Percentiles rank a stretch among this genome's conserved stretches.
Conservation (phyloP, 805 yeast species). For the Maudiozyma turicensis region DNA sequence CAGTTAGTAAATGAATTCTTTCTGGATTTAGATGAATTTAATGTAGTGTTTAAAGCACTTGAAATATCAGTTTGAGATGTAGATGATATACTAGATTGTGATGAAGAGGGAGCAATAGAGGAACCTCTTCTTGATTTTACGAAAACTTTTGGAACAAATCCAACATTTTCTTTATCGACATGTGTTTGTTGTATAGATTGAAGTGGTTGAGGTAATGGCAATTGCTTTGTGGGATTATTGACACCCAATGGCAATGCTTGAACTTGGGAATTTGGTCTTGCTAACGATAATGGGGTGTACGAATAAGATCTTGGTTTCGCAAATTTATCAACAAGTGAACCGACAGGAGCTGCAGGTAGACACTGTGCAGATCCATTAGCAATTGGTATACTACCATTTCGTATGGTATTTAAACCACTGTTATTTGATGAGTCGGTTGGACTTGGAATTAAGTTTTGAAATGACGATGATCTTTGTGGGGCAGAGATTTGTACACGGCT, state of each 20-base stretch:
- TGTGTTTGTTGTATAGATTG: not conserved
- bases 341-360: not conserved
- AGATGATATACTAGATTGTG: conserved; percentile 5
- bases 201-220: not conserved
- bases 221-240: not conserved
- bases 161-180: conserved; percentile 24
- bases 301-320: conserved; percentile 26
- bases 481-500: not conserved
- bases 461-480: not conserved
- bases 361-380: not conserved
- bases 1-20: conserved; percentile 26
- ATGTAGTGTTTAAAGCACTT: conserved; percentile 16
- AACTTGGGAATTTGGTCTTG: not conserved
- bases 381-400: not conserved
- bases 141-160: conserved; percentile 29
- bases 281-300: conserved; percentile 10
- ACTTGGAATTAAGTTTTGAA: not conserved
- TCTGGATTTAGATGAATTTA: conserved; percentile 22
- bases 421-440: not conserved
- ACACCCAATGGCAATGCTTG: not conserved
- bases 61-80: conserved; percentile 1
- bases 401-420: not conserved
- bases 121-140: conserved; percentile 29
- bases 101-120: conserved; percentile 6
- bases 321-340: conserved; percentile 3